Evolutionary conservation across 306 rosid genomes (phyloP), one percentile per base, ranked within the genome.

Genomic region (Prunus padus): DNA sequence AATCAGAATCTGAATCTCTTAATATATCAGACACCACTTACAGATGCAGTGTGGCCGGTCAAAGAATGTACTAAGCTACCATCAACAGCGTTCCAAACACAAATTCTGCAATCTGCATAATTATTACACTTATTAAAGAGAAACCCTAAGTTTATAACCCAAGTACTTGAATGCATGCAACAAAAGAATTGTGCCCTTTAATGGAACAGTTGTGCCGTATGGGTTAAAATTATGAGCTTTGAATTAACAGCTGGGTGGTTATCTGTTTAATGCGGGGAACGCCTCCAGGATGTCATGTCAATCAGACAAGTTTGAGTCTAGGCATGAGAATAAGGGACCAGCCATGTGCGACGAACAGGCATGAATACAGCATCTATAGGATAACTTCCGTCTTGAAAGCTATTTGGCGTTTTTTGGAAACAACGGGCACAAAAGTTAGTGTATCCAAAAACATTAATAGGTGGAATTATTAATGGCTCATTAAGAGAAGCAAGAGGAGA

Each of bases 61-160:
- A 92, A 88, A 83, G 91, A 90, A 80, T 92, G 97, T 66, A 92
- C 96, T 77, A 92, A 84, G 89, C 97, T 92, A 69, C 97, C 97
- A 88, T 92, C 97, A 84, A 83, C 89, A 72, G 96, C 97, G 76
- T 92, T 92, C 97, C 97, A 92, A 75, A 92, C 97, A 74, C 97
- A 92, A 79, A 92, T 92, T 86, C 97, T 92, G 86, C 97, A 92
- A 90, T 92, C 96, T 92, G 86, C 71, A 79, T 25, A 68, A 63
- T 54, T 22, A 65, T 73, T 56, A 59, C 7, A 57, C 55, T 57
- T 23, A 23, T 0, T 57, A 15, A 25, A 15, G 44, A 72, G 55
- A 12, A 25, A 56, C 25, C 25, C 40, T 5, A 37, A 40, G 46
- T 40, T 8, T 30, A 42, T 12, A 33, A 33, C 51, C 72, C 47